Percentiles rank a stretch among this genome's conserved stretches.
phyloP scores from a whole-genome alignment of 208 protist species.

The Polymyxa betae region DNA sequence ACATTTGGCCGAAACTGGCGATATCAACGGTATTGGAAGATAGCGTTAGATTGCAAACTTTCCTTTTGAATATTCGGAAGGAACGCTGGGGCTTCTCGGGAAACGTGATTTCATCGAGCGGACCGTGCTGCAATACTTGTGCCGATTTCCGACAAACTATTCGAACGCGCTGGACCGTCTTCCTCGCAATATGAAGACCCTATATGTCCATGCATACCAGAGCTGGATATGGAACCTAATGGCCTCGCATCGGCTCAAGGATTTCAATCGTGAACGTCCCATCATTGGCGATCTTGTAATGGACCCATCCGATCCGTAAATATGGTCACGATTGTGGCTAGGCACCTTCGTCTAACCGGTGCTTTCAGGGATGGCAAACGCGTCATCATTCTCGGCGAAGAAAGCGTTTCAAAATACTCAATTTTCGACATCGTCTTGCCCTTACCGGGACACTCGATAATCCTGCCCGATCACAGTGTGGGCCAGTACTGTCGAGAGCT shows the following conservation, averaged over 20 bases:
- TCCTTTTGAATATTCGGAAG: background rate
- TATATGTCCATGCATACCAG: slow-evolving; percentile 55
- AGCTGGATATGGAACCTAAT: slow-evolving; percentile 43
- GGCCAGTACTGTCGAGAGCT: background rate
- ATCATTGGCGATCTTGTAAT: slow-evolving; percentile 29
- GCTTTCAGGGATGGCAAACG: background rate
- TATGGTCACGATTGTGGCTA: background rate
- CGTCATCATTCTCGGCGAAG: background rate
- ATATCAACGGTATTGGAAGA: background rate
- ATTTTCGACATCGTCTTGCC: slow-evolving; percentile 39
- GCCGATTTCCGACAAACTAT: background rate
- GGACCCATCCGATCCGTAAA: slow-evolving; percentile 18
- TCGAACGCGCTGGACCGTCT: background rate
- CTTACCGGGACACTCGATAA: slow-evolving; percentile 13
- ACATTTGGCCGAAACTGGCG: background rate
- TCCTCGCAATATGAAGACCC: background rate
- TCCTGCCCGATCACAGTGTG: slow-evolving; percentile 7
- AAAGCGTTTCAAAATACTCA: background rate
- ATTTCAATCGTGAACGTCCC: background rate
- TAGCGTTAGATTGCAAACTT: background rate
- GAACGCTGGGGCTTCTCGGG: background rate
- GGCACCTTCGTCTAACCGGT: background rate
- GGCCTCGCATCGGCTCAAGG: background rate
- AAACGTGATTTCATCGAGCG: slow-evolving; percentile 6
- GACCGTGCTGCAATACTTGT: background rate